Conservation (phyloP, 139 green algal genomes). For the Coelastrella sp. region DNA sequence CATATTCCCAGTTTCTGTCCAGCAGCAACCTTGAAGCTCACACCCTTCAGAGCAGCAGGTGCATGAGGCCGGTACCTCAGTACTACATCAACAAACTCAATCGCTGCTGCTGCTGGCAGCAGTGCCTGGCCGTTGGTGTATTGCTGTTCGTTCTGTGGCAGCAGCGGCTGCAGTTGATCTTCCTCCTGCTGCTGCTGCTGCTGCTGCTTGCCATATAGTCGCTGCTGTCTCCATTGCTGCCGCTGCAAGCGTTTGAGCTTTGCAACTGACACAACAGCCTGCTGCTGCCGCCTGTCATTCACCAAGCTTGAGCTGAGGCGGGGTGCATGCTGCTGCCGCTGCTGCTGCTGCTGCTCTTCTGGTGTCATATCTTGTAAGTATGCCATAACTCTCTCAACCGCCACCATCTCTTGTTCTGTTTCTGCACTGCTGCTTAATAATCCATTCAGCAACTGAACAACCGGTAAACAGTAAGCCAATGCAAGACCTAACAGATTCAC, state of each 20-base stretch:
- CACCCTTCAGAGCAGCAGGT: conserved; percentile 56
- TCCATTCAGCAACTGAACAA: conserved; percentile 83
- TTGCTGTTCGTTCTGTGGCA: conserved; percentile 30
- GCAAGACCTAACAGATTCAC: conserved; percentile 75
- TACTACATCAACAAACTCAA: conserved; percentile 53
- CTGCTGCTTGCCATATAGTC: conserved; percentile 5
- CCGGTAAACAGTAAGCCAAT: conserved; percentile 84
- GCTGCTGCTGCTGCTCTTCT: conserved; percentile 45
- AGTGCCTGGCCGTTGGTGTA: no score
- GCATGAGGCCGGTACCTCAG: conserved; percentile 59
- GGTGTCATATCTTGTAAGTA: conserved; percentile 44
- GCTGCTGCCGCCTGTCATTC: conserved; percentile 42
- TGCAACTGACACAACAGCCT: neutral
- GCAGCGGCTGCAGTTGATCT: conserved; percentile 2
- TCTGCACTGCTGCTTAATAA: conserved; percentile 79
- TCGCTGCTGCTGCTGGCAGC: neutral
- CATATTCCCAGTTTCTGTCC: conserved; percentile 66
- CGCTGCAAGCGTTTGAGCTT: neutral
- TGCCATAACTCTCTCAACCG: conserved; percentile 81
- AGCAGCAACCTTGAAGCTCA: conserved; percentile 50
- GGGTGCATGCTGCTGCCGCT: neutral
- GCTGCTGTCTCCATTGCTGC: neutral
- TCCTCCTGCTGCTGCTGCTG: conserved; percentile 46
- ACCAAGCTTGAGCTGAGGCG: no score
- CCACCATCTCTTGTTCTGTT: conserved; percentile 87